Conservation (phyloP, 2,329 filamentous ascomycete species). For the Xylariaceae sp. region DNA sequence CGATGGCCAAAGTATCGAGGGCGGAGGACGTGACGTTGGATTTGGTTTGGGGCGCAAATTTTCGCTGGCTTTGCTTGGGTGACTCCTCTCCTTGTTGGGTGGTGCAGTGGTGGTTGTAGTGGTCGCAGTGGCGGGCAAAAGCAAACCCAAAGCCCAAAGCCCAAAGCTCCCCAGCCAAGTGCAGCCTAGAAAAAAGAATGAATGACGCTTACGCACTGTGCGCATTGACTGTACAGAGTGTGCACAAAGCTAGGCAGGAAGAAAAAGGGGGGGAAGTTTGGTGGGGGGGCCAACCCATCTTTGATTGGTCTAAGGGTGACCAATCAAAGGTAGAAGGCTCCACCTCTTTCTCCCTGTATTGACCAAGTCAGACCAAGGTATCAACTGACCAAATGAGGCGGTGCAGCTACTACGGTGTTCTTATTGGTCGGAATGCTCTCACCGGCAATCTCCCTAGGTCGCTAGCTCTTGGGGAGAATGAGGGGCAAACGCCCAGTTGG, state of each 20-base stretch:
- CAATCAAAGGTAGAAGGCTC: neutral
- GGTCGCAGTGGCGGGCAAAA: conserved; percentile 19
- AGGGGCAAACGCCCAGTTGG: too few relatives aligned
- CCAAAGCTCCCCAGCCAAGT: conserved; percentile 21
- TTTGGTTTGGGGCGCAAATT: conserved; percentile 63
- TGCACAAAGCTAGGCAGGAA: too few relatives aligned
- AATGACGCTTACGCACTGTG: conserved; percentile 14
- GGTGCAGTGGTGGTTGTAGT: conserved; percentile 21
- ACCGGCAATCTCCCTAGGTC: conserved; percentile 1
- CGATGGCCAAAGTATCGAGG: conserved; percentile 56
- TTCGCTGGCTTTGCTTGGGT: conserved; percentile 47
- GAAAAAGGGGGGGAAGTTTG: conserved; percentile 6
- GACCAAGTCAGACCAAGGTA: neutral
- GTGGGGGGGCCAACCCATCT: neutral
- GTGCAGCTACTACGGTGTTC: neutral
- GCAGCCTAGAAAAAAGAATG: conserved; percentile 8
- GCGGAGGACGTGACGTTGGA: conserved; percentile 63
- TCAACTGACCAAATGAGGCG: neutral
- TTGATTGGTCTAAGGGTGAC: neutral
- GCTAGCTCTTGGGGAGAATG: too few relatives aligned
- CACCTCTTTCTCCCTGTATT: neutral
- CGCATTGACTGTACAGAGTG: neutral
- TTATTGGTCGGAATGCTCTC: neutral
- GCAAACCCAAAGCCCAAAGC: neutral
- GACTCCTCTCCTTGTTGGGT: conserved; percentile 26